Conservation (phyloP, 2,329 filamentous ascomycete species). For the Colletotrichum siamense region DNA sequence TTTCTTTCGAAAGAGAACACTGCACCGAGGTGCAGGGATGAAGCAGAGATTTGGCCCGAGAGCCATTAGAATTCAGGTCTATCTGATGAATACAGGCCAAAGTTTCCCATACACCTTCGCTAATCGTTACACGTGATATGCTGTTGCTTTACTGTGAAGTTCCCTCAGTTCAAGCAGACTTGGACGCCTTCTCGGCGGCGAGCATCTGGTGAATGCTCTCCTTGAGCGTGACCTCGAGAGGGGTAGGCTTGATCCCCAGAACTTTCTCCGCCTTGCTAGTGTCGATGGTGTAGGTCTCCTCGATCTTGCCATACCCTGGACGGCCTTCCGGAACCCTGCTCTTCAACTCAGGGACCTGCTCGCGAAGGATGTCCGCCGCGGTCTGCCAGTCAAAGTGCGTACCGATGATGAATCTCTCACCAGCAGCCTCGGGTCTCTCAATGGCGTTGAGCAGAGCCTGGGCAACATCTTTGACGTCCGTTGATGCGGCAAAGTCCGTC, state of each 20-base stretch:
- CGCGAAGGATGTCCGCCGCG: slow-evolving; percentile 51
- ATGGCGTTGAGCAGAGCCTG: slow-evolving; percentile 67
- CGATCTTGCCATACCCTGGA: slow-evolving; percentile 26
- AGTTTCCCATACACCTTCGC: background rate
- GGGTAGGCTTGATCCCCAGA: slow-evolving; percentile 64
- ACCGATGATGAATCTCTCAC: slow-evolving; percentile 68
- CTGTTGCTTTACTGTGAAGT: background rate
- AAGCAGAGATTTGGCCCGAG: background rate
- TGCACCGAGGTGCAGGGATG: background rate
- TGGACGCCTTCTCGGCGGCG: background rate
- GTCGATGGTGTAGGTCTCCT: slow-evolving; percentile 48
- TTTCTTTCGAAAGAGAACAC: background rate
- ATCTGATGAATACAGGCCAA: background rate
- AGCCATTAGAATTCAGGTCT: background rate
- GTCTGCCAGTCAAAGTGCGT: slow-evolving; percentile 68
- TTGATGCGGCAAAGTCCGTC: slow-evolving; percentile 45
- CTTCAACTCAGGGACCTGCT: slow-evolving; percentile 54
- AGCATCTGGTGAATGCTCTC: background rate
- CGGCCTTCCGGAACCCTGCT: slow-evolving; percentile 21
- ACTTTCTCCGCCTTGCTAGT: slow-evolving; percentile 42
- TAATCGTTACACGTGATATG: background rate
- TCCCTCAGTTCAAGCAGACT: background rate
- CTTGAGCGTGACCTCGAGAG: slow-evolving; percentile 36
- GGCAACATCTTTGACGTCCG: slow-evolving; percentile 67
- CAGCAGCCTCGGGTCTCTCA: slow-evolving; percentile 59